Conservation (phyloP, 805 yeast genomes). For the Candida sithepensis region DNA sequence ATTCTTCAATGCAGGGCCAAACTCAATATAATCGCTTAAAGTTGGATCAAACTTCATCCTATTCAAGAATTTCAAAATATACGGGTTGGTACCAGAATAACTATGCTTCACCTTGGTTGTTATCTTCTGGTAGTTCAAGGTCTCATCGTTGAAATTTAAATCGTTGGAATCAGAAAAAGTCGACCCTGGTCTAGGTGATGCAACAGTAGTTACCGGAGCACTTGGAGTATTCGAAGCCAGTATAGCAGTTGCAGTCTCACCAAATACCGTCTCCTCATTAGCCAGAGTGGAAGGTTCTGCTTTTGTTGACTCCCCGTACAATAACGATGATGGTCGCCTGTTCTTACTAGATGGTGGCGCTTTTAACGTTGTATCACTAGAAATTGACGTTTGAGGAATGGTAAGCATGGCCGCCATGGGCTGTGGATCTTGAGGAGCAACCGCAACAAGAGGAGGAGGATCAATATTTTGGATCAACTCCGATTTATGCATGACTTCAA, state of each 20-base stretch:
- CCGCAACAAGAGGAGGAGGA: neutral
- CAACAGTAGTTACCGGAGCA: neutral
- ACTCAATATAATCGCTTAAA: constrained; percentile 60
- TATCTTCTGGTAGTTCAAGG: constrained; percentile 20
- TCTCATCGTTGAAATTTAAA: constrained; percentile 25
- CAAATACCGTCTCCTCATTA: constrained; percentile 21
- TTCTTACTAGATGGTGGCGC: constrained; percentile 2
- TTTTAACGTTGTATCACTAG: constrained; percentile 2
- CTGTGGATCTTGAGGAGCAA: neutral
- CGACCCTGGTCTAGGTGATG: constrained; percentile 11
- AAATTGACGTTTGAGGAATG: constrained; percentile 7
- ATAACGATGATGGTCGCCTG: constrained; percentile 12
- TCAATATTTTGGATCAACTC: constrained; percentile 13
- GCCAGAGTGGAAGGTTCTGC: constrained; percentile 19
- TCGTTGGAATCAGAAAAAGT: constrained; percentile 19
- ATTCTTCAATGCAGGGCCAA: constrained; percentile 43
- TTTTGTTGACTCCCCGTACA: constrained; percentile 17
- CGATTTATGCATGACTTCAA: constrained; percentile 36
- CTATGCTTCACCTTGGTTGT: constrained; percentile 40
- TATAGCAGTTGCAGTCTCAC: constrained; percentile 17
- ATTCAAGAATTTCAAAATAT: constrained; percentile 53
- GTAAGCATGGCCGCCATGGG: constrained; percentile 6
- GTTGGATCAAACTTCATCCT: constrained; percentile 53
- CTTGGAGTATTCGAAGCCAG: neutral
- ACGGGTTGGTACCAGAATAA: constrained; percentile 66